Conservation (phyloP, 257 asterid genomes). For the Penstemon barbatus region DNA sequence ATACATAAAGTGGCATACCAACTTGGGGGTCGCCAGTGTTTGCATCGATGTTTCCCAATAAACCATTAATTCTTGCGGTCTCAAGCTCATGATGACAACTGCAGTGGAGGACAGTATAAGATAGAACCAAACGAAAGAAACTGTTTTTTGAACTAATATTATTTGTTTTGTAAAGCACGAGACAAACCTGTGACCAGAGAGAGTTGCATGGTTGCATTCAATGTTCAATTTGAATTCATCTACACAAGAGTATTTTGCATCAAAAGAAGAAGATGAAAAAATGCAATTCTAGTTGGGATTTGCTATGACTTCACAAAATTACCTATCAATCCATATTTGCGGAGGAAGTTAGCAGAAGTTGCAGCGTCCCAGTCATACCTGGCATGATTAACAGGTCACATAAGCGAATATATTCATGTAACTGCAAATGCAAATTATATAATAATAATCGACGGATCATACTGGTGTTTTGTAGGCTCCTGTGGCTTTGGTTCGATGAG, state of each 20-base stretch:
- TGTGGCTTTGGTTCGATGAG: constrained; percentile 99
- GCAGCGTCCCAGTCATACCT: constrained; percentile 99
- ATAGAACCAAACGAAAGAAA: background rate
- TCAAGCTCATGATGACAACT: constrained; percentile 95
- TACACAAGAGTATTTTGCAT: constrained; percentile 29
- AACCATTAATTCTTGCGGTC: constrained; percentile 95
- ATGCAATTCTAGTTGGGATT: background rate
- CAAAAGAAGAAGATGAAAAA: background rate
- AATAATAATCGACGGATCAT: constrained; percentile 26
- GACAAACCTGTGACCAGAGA: constrained; percentile 91
- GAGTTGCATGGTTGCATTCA: constrained; percentile 98
- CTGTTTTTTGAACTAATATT: background rate
- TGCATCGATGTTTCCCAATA: constrained; percentile 93
- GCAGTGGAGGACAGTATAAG: constrained; percentile 2
- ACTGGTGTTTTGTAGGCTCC: constrained; percentile 99
- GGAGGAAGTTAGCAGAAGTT: constrained; percentile 89
- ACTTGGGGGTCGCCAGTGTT: constrained; percentile 93
- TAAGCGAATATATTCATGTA: constrained; percentile 4
- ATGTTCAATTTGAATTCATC: constrained; percentile 92
- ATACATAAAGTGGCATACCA: constrained; percentile 40
- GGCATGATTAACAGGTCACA: constrained; percentile 22
- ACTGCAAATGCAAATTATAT: background rate
- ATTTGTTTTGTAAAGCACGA: background rate
- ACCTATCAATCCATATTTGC: constrained; percentile 89
- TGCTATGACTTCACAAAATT: background rate